A percentile compares a stretch with the other conserved stretches of the same genome.
Evolutionary conservation across 805 yeast genomes (phyloP).

Genomic region (Sungouiozyma intestinalis): DNA sequence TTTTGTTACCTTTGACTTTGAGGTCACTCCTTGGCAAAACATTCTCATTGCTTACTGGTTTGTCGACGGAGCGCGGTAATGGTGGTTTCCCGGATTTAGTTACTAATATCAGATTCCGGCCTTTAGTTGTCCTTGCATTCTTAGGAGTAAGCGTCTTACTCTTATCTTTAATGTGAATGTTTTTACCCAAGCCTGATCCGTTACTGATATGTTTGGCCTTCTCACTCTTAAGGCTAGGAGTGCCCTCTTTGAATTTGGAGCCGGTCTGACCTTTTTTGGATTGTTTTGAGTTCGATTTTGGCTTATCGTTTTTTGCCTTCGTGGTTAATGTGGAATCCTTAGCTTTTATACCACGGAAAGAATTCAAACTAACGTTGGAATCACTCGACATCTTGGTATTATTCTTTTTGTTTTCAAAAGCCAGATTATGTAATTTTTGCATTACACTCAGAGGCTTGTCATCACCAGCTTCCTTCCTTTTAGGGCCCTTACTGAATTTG

Average conservation of each 20-base stretch:
- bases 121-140: background rate
- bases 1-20: background rate
- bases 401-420: constrained; percentile 18
- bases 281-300: background rate
- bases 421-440: constrained; percentile 20
- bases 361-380: constrained; percentile 31
- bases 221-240: background rate
- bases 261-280: background rate
- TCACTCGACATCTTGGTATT: constrained; percentile 34
- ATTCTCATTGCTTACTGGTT: background rate
- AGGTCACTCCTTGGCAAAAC: background rate
- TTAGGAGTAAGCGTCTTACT: too few species aligned
- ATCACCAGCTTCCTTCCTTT: background rate
- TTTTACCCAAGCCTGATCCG: too few species aligned
- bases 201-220: background rate
- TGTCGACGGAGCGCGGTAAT: background rate
- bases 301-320: background rate
- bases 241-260: background rate
- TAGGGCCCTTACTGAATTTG: constrained; percentile 20
- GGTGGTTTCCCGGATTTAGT: background rate
- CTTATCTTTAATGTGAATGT: too few species aligned
- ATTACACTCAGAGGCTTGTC: constrained; percentile 18
- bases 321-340: constrained; percentile 1
- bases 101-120: background rate
- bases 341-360: constrained; percentile 28